phyloP scores from a whole-genome alignment of 2,329 filamentous ascomycete species.

The Ascosphaera apis region DNA sequence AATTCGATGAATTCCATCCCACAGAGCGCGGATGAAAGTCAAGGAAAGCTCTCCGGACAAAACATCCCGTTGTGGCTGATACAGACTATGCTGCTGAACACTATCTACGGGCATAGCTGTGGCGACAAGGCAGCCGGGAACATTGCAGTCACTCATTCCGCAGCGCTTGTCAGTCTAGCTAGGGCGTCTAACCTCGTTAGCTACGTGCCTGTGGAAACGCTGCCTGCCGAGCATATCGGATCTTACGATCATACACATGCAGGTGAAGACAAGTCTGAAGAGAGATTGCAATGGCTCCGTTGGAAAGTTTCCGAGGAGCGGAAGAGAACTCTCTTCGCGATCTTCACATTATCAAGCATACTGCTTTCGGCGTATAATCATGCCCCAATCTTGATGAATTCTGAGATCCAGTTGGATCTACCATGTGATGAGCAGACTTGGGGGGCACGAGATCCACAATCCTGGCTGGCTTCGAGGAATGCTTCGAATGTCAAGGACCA shows the following conservation, averaged over 20 bases:
- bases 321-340: constrained; percentile 74
- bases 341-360: constrained; percentile 80
- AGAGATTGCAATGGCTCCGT: constrained; percentile 46
- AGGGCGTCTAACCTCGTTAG: constrained; percentile 59
- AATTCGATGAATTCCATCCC: constrained; percentile 30
- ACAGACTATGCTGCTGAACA: constrained; percentile 88
- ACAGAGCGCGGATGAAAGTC: too few species aligned
- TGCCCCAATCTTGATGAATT: constrained; percentile 74
- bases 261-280: constrained; percentile 15
- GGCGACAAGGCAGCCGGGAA: constrained; percentile 77
- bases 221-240: constrained; percentile 18
- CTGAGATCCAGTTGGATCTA: constrained; percentile 69
- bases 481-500: constrained; percentile 44
- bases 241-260: constrained; percentile 15
- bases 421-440: constrained; percentile 89
- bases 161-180: constrained; percentile 72
- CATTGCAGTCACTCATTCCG: constrained; percentile 79
- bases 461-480: constrained; percentile 60
- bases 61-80: constrained; percentile 82
- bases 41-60: constrained; percentile 16
- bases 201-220: constrained; percentile 15
- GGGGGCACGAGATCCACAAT: constrained; percentile 58
- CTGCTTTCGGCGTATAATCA: constrained; percentile 87
- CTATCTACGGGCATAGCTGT: constrained; percentile 87
- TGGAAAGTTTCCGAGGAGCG: constrained; percentile 82